These are phyloP conservation scores for Globisporangium orthogonon DNA, from an alignment of 352 stramenopile species.

Conservation along the genomic window DNA sequence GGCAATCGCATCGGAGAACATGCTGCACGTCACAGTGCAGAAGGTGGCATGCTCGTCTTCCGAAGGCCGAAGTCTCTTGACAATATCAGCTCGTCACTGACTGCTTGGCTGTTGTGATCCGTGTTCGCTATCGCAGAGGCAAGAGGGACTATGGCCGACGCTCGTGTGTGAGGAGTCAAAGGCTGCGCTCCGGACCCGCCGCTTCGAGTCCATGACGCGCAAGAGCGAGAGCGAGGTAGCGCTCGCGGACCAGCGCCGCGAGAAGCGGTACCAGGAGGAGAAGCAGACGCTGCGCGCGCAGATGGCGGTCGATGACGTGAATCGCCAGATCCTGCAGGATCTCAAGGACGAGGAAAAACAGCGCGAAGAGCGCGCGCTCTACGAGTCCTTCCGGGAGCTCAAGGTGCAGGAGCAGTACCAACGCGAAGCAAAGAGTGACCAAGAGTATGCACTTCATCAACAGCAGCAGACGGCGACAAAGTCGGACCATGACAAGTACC, in stretches of 20 bases:
- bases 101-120: background rate
- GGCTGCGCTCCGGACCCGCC: conserved; percentile 25
- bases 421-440: conserved; percentile 8
- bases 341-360: conserved; percentile 73
- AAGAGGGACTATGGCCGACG: conserved; percentile 32
- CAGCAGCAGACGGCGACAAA: background rate
- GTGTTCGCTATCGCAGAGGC: background rate
- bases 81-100: background rate
- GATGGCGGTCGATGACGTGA: conserved; percentile 74
- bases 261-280: conserved; percentile 55
- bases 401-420: conserved; percentile 17
- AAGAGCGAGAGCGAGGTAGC: conserved; percentile 33
- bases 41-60: conserved; percentile 20
- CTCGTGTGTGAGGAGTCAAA: conserved; percentile 37
- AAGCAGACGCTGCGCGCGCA: conserved; percentile 71
- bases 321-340: conserved; percentile 63
- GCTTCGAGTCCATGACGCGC: conserved; percentile 57
- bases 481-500: background rate
- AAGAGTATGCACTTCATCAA: background rate
- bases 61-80: background rate
- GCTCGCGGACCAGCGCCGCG: conserved; percentile 39
- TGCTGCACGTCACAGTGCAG: conserved; percentile 41
- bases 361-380: conserved; percentile 72
- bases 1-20: conserved; percentile 24
- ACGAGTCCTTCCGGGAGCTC: conserved; percentile 59